These are phyloP conservation scores for Tylopilus felleus DNA, from an alignment of 768 basidiomycete species.

Conservation along the genomic window DNA sequence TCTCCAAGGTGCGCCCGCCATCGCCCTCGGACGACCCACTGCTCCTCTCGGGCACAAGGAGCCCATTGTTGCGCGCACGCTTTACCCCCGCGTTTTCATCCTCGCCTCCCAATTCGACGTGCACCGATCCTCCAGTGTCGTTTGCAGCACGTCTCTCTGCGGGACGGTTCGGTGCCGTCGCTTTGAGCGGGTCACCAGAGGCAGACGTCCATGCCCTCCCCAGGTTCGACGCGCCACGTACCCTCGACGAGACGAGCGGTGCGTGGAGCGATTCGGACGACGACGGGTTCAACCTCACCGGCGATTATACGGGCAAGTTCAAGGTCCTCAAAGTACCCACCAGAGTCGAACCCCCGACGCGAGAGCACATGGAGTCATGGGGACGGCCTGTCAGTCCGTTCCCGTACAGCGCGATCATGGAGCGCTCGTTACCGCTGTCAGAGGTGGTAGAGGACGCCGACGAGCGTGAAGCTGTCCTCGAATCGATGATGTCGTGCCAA, in stretches of 20 bases:
- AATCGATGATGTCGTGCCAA: not conserved
- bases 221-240: constrained; percentile 9
- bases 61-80: constrained; percentile 29
- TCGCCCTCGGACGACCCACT: constrained; percentile 78
- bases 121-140: constrained; percentile 1
- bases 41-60: constrained; percentile 43
- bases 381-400: constrained; percentile 70
- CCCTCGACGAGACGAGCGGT: not conserved
- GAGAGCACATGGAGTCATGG: constrained; percentile 53
- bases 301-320: constrained; percentile 69
- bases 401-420: constrained; percentile 39
- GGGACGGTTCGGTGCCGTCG: not conserved
- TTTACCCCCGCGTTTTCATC: constrained; percentile 37
- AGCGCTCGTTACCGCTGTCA: constrained; percentile 23
- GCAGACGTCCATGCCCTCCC: constrained; percentile 13
- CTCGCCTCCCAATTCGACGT: constrained; percentile 22
- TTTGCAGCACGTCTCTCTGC: constrained; percentile 23
- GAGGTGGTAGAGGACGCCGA: constrained; percentile 8
- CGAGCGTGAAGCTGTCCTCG: not conserved
- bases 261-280: constrained; percentile 31
- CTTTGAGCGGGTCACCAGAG: constrained; percentile 1
- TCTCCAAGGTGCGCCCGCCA: constrained; percentile 58
- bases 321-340: constrained; percentile 53
- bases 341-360: constrained; percentile 62
- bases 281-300: constrained; percentile 36